A percentile compares a stretch with the other conserved stretches of the same genome.
phyloP scores from a whole-genome alignment of 768 basidiomycete genomes.

The Rhodotorula babjevae region DNA sequence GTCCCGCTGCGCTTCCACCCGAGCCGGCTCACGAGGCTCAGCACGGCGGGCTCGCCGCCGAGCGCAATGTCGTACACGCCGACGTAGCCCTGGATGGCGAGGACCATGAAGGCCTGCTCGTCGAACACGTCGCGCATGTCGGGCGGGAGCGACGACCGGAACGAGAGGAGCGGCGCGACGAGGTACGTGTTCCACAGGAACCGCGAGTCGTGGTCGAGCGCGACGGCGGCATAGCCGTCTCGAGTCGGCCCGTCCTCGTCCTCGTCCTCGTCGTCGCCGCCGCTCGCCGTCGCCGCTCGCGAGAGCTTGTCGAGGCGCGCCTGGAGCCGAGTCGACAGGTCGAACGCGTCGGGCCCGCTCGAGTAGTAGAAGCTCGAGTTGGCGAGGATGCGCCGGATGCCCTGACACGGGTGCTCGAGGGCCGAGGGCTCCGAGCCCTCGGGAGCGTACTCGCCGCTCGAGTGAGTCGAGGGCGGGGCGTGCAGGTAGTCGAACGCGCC shows the following conservation, averaged over 20 bases:
- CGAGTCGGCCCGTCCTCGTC: slow-evolving; percentile 22
- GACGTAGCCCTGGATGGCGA: slow-evolving; percentile 90
- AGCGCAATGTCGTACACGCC: slow-evolving; percentile 73
- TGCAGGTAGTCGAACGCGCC: slow-evolving; percentile 75
- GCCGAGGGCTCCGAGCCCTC: slow-evolving; percentile 47
- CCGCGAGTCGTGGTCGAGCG: slow-evolving; percentile 64
- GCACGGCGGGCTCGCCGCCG: slow-evolving; percentile 66
- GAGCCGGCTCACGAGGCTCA: slow-evolving; percentile 77
- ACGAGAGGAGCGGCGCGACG: slow-evolving; percentile 77
- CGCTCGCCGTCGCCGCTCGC: not conserved
- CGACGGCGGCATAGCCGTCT: slow-evolving; percentile 6
- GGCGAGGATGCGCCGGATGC: slow-evolving; percentile 82
- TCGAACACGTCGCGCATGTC: slow-evolving; percentile 71
- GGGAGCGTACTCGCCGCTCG: not conserved
- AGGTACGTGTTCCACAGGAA: slow-evolving; percentile 97
- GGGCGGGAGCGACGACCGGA: slow-evolving; percentile 69
- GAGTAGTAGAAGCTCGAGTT: slow-evolving; percentile 93
- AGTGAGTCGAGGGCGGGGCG: slow-evolving; percentile 37
- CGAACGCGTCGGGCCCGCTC: slow-evolving; percentile 67
- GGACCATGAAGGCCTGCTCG: slow-evolving; percentile 75
- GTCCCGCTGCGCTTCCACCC: slow-evolving; percentile 96
- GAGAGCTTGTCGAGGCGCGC: slow-evolving; percentile 54
- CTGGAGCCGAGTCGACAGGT: slow-evolving; percentile 76
- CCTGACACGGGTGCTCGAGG: slow-evolving; percentile 83
- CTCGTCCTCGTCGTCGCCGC: slow-evolving; percentile 26